Conservation (phyloP, 768 basidiomycete genomes). For the Royoungia palumana region DNA sequence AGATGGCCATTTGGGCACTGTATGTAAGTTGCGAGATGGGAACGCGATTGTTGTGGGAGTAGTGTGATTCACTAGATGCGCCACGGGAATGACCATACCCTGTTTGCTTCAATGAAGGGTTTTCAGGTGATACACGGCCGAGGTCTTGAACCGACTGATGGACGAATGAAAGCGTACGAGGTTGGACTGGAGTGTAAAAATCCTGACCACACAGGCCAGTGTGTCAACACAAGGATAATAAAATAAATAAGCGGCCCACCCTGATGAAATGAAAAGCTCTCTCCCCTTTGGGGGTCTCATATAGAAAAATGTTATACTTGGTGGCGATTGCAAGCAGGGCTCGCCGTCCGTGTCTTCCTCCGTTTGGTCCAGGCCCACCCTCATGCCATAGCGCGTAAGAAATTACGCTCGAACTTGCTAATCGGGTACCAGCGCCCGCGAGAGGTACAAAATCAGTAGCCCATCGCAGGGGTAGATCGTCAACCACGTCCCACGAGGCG, state of each 20-base stretch:
- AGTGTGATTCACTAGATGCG: constrained; percentile 40
- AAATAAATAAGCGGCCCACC: constrained; percentile 30
- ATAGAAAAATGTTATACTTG: constrained; percentile 68
- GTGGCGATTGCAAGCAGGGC: constrained; percentile 72
- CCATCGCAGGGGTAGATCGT: constrained; percentile 74
- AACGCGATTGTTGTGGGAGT: constrained; percentile 22
- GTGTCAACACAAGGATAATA: constrained; percentile 23
- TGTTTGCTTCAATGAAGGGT: constrained; percentile 22
- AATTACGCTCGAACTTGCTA: constrained; percentile 54
- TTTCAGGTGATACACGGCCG: constrained; percentile 43
- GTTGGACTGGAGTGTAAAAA: constrained; percentile 74
- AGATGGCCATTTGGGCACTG: constrained; percentile 73
- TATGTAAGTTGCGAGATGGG: constrained; percentile 42
- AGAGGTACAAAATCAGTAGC: constrained; percentile 84
- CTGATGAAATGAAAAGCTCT: constrained; percentile 81
- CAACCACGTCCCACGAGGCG: constrained; percentile 69
- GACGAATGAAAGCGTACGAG: constrained; percentile 67
- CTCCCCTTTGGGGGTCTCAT: constrained; percentile 80
- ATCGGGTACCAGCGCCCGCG: constrained; percentile 62
- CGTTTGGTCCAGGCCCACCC: constrained; percentile 44
- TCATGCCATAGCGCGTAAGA: constrained; percentile 71
- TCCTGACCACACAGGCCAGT: constrained; percentile 47
- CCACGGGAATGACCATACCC: constrained; percentile 40
- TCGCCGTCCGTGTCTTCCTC: constrained; percentile 42
- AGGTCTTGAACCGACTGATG: constrained; percentile 61